These are phyloP conservation scores for Paracoccidioides lutzii DNA, from an alignment of 2,329 filamentous ascomycete genomes.

Conservation along the genomic window DNA sequence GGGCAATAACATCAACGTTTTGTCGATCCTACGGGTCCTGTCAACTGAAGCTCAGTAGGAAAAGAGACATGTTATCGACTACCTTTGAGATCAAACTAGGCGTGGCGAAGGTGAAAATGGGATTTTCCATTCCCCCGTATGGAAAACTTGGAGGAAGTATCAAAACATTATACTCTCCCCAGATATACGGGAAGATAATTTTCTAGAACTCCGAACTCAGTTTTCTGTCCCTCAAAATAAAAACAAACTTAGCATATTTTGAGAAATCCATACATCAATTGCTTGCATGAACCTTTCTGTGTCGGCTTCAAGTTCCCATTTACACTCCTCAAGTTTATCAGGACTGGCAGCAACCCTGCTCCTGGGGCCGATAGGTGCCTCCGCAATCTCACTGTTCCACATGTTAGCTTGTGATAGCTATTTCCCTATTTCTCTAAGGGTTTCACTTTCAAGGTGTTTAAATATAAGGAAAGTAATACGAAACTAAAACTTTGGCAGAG, in stretches of 20 bases:
- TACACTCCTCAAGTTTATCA: conserved; percentile 68
- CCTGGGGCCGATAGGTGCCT: conserved; percentile 72
- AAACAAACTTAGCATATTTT: neutral
- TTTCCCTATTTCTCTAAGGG: neutral
- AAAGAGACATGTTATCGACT: neutral
- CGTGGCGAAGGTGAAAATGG: conserved; percentile 88
- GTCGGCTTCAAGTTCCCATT: conserved; percentile 83
- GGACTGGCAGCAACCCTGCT: conserved; percentile 79
- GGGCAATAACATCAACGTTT: conserved; percentile 92
- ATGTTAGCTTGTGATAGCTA: neutral
- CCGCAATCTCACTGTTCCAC: conserved; percentile 57
- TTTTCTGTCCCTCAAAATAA: neutral
- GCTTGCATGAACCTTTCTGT: conserved; percentile 86
- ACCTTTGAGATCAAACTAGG: conserved; percentile 81
- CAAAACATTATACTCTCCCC: conserved; percentile 91
- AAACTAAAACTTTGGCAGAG: neutral
- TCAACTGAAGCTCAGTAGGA: neutral
- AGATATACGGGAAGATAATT: conserved; percentile 74
- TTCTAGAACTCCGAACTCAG: conserved; percentile 24
- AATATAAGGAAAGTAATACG: neutral
- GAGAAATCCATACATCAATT: conserved; percentile 45
- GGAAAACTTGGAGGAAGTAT: conserved; percentile 83
- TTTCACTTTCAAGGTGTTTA: no score
- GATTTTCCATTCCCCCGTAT: conserved; percentile 76
- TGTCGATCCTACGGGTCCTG: conserved; percentile 48